Evolutionary conservation across 225 moss, liverwort and hornwort genomes (phyloP).

Genomic region (Sphagnum tenellum): DNA sequence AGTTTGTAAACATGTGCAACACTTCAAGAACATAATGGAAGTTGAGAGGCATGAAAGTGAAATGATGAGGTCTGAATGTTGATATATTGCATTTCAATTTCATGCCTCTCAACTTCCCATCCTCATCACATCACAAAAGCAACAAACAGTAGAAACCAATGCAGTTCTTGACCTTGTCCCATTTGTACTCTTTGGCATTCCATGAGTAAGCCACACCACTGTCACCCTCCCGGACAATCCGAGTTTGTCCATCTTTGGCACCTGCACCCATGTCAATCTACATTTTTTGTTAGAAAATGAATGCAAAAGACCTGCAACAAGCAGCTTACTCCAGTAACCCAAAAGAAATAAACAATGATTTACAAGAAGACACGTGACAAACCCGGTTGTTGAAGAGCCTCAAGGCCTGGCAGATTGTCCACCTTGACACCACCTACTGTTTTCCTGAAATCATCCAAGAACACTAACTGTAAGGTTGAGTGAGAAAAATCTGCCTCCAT

Average conservation of each 20-base stretch:
- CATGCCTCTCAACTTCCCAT: no score
- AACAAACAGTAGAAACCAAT: no score
- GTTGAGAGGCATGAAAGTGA: no score
- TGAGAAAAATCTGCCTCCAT: neutral
- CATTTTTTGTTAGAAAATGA: neutral
- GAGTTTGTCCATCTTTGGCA: conserved; percentile 91
- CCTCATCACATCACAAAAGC: no score
- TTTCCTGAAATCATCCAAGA: conserved; percentile 44
- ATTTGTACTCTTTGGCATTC: conserved; percentile 72
- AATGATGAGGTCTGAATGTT: no score
- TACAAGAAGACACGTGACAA: neutral
- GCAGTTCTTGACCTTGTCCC: conserved; percentile 71
- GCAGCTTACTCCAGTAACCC: conserved; percentile 3
- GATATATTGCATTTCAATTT: no score
- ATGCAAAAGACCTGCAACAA: no score
- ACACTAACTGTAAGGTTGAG: neutral
- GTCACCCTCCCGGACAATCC: conserved; percentile 84
- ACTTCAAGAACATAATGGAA: no score
- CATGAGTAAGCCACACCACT: conserved; percentile 94
- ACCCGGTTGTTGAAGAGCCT: conserved; percentile 88
- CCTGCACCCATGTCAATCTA: conserved; percentile 27
- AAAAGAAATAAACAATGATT: conserved; percentile 2
- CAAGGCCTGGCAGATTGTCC: conserved; percentile 82
- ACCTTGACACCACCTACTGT: conserved; percentile 95
- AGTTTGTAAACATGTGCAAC: neutral